These are phyloP conservation scores for Sphaceloma murrayae DNA, from an alignment of 2,329 filamentous ascomycete genomes.

Conservation along the genomic window DNA sequence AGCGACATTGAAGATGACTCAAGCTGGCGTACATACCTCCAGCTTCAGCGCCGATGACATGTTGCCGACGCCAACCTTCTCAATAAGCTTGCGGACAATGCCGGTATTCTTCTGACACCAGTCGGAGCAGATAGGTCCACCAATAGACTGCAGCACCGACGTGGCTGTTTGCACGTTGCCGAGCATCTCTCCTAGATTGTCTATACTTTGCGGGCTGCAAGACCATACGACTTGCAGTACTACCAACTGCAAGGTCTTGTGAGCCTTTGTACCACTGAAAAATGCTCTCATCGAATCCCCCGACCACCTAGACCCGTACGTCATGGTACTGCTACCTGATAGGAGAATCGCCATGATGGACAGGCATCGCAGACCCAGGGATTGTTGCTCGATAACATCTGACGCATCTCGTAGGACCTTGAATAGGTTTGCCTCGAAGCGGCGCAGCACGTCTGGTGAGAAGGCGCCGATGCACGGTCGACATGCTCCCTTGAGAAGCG, in stretches of 20 bases:
- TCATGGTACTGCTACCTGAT: constrained; percentile 3
- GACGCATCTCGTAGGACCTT: constrained; percentile 25
- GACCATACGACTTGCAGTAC: constrained; percentile 27
- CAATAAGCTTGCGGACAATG: constrained; percentile 28
- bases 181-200: constrained; percentile 21
- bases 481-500: constrained; percentile 28
- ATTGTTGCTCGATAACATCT: constrained; percentile 24
- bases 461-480: constrained; percentile 25
- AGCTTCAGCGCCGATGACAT: constrained; percentile 14
- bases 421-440: constrained; percentile 28
- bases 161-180: constrained; percentile 24
- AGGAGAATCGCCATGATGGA: constrained; percentile 29
- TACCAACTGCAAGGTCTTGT: constrained; percentile 29
- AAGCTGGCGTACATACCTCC: background rate
- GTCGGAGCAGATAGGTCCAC: constrained; percentile 22
- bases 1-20: too few species aligned
- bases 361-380: constrained; percentile 30
- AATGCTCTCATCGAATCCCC: constrained; percentile 28
- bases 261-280: constrained; percentile 27
- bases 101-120: constrained; percentile 27
- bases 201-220: constrained; percentile 21
- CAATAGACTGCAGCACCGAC: constrained; percentile 25
- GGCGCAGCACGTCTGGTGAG: constrained; percentile 22
- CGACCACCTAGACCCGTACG: constrained; percentile 22
- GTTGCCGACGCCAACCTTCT: constrained; percentile 24